Conservation (phyloP, 1,284 basidiomycete species). For the Microbotryum scabiosae region DNA sequence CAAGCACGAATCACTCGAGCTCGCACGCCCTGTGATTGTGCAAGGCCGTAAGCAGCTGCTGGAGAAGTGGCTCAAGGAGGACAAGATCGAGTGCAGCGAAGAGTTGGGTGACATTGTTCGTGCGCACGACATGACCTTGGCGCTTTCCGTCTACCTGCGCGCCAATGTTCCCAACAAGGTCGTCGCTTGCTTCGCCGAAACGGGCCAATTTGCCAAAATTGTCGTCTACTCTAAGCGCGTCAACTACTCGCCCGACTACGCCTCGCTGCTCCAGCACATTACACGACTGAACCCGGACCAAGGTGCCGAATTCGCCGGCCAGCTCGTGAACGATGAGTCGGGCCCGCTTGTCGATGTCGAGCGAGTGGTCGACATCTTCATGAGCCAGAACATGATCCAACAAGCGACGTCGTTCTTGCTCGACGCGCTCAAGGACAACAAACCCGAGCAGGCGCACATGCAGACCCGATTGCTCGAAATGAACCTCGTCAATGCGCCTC, state of each 20-base stretch:
- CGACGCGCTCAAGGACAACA: conserved; percentile 99
- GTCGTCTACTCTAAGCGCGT: conserved; percentile 97
- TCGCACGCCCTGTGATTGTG: conserved; percentile 89
- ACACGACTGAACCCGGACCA: conserved; percentile 97
- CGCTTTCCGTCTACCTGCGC: conserved; percentile 95
- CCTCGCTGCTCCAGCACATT: conserved; percentile 89
- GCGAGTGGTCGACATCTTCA: conserved; percentile 94
- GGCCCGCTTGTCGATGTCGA: conserved; percentile 93
- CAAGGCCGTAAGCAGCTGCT: conserved; percentile 96
- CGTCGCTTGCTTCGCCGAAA: conserved; percentile 93
- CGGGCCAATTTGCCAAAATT: conserved; percentile 98
- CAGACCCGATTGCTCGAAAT: conserved; percentile 97
- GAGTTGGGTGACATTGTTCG: conserved; percentile 98
- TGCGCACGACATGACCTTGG: conserved; percentile 91
- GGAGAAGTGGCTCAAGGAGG: conserved; percentile 99
- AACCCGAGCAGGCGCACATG: conserved; percentile 89
- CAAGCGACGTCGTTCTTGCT: conserved; percentile 97
- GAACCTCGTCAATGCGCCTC: conserved; percentile 95
- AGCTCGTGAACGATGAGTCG: conserved; percentile 84
- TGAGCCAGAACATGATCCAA: conserved; percentile 99
- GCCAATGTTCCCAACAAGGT: conserved; percentile 99
- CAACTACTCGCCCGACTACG: conserved; percentile 87
- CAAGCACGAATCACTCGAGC: conserved; percentile 90
- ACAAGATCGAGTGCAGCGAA: conserved; percentile 98
- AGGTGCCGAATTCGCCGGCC: conserved; percentile 94